These are phyloP conservation scores for Paracamarosporium sp. DNA, from an alignment of 2,329 filamentous ascomycete genomes.

Conservation along the genomic window DNA sequence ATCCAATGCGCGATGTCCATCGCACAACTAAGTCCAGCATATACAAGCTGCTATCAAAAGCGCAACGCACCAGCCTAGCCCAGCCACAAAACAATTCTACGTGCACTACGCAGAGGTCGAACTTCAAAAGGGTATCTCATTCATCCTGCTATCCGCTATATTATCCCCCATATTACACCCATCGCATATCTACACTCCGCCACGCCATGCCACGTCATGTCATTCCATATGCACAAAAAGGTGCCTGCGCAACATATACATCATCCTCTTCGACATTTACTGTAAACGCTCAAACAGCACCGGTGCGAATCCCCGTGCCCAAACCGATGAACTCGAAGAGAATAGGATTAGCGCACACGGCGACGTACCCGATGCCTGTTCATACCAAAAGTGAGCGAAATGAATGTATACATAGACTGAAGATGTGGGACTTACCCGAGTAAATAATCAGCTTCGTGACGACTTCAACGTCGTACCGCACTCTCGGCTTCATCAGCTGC, in stretches of 20 bases:
- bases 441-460: conserved; percentile 97
- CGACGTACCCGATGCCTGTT: conserved; percentile 81
- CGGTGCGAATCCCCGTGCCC: conserved; percentile 38
- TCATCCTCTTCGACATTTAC: no score
- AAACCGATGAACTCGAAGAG: conserved; percentile 70
- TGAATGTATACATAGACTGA: background rate
- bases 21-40: no score
- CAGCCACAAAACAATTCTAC: no score
- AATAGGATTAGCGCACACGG: conserved; percentile 76
- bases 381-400: conserved; percentile 1
- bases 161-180: no score
- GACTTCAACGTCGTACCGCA: conserved; percentile 97
- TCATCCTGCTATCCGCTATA: background rate
- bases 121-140: background rate
- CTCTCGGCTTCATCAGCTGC: conserved; percentile 81
- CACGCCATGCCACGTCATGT: no score
- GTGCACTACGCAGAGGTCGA: background rate
- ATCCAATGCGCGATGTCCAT: no score
- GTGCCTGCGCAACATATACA: no score
- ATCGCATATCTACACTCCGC: no score
- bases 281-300: background rate
- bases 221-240: no score
- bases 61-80: no score
- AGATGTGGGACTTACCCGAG: conserved; percentile 68
- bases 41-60: no score